phyloP scores from a whole-genome alignment of 345 rosid genomes.

The Citrus glauca region DNA sequence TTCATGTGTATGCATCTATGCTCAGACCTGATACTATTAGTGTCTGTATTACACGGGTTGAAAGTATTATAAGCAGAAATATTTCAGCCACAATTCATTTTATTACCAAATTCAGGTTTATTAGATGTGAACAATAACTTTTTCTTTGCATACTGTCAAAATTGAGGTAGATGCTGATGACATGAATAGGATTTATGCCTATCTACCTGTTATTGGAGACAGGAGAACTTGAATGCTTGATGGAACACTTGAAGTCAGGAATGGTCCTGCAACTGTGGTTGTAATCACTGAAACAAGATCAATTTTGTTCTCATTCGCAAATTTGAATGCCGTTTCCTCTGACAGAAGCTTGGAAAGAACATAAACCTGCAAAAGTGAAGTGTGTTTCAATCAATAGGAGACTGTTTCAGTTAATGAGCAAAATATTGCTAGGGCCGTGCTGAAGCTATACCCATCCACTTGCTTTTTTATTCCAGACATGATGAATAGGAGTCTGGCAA shows the following conservation, averaged over 20 bases:
- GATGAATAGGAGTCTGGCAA: conserved; percentile 51
- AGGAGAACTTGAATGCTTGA: conserved; percentile 71
- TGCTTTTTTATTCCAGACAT: conserved; percentile 54
- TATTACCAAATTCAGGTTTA: background rate
- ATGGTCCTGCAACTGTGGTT: conserved; percentile 73
- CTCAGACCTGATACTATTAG: background rate
- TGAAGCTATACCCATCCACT: conserved; percentile 68
- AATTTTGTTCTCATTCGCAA: conserved; percentile 51
- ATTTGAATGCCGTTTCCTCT: conserved; percentile 76
- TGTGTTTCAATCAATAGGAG: background rate
- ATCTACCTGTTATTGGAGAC: conserved; percentile 66
- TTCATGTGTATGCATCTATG: background rate
- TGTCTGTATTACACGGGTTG: background rate
- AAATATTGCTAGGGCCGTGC: background rate
- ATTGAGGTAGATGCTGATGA: background rate
- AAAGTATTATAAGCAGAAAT: background rate
- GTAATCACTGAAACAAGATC: conserved; percentile 69
- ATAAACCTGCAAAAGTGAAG: conserved; percentile 47
- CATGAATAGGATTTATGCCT: background rate
- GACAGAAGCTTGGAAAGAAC: conserved; percentile 62
- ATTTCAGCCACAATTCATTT: background rate
- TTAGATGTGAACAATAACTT: too few species aligned
- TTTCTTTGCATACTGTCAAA: background rate
- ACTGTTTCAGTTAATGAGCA: background rate
- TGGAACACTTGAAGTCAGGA: conserved; percentile 57